Conservation (phyloP, 176 grass and related monocot species). For the Avena eriantha region DNA sequence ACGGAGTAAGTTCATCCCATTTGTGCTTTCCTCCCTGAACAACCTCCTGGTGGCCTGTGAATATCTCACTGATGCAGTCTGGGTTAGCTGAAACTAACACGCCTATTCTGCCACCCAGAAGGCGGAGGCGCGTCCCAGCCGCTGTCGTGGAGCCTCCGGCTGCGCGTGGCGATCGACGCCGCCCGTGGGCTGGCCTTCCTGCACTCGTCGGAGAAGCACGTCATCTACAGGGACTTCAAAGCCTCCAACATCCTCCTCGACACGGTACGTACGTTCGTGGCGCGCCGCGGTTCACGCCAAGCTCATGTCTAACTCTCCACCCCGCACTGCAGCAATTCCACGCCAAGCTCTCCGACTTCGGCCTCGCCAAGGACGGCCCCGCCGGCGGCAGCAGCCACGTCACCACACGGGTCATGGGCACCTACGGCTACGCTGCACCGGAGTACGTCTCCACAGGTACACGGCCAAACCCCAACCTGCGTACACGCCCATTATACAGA, state of each 20-base stretch:
- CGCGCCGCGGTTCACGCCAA: background rate
- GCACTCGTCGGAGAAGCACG: constrained; percentile 78
- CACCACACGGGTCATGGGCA: constrained; percentile 85
- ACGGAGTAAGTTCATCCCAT: constrained; percentile 40
- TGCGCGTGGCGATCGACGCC: constrained; percentile 62
- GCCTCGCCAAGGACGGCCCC: constrained; percentile 57
- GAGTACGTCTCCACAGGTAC: constrained; percentile 76
- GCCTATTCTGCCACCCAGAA: constrained; percentile 23
- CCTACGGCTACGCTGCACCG: constrained; percentile 85
- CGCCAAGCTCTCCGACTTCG: constrained; percentile 66
- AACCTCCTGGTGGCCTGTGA: background rate
- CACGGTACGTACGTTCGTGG: constrained; percentile 41
- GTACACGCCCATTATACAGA: too few species aligned
- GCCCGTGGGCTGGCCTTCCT: constrained; percentile 69
- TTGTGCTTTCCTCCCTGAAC: too few species aligned
- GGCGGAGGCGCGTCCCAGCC: constrained; percentile 49
- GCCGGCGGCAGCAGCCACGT: constrained; percentile 65
- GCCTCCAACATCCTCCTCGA: constrained; percentile 80
- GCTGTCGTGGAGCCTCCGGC: constrained; percentile 66
- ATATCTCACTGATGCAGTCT: background rate
- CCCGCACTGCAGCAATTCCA: constrained; percentile 44
- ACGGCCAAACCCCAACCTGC: too few species aligned
- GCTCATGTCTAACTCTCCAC: background rate
- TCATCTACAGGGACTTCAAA: constrained; percentile 84
- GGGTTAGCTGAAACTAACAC: background rate